Evolutionary conservation across 139 green algal genomes (phyloP).

Genomic region (Micractinium sp.): DNA sequence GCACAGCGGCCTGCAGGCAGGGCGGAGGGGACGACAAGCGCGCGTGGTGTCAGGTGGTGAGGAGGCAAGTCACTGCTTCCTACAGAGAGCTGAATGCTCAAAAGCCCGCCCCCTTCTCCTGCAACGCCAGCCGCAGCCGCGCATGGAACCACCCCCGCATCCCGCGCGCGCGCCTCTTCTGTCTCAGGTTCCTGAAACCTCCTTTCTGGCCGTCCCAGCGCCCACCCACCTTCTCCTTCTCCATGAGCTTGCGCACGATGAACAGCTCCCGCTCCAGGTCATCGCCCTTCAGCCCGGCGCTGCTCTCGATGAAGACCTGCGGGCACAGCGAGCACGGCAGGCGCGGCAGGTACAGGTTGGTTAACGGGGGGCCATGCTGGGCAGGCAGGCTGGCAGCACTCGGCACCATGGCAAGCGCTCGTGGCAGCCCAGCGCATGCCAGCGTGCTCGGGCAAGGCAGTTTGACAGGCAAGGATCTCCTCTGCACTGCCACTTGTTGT

Average conservation of each 20-base stretch:
- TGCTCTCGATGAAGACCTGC: constrained; percentile 54
- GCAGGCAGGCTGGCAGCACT: neutral
- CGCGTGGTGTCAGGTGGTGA: too few relatives aligned
- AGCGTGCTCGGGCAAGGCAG: too few relatives aligned
- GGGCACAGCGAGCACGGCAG: too few relatives aligned
- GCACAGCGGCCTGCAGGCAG: neutral
- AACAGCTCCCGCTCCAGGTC: constrained; percentile 97
- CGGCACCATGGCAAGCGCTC: neutral
- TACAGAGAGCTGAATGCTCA: neutral
- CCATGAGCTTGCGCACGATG: constrained; percentile 92
- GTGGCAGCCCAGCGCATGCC: neutral
- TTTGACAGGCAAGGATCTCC: too few relatives aligned
- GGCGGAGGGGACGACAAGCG: too few relatives aligned
- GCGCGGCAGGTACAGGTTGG: neutral
- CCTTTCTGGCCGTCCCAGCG: neutral
- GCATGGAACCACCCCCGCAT: too few relatives aligned
- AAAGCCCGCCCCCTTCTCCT: neutral
- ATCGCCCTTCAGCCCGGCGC: constrained; percentile 65
- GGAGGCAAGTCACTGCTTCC: neutral
- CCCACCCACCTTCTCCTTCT: constrained; percentile 75
- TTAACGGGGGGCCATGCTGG: neutral
- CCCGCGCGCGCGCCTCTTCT: too few relatives aligned
- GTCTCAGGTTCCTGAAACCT: too few relatives aligned
- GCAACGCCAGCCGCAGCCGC: too few relatives aligned
- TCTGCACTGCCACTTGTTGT: neutral